A percentile compares a stretch with the other conserved stretches of the same genome.
phyloP scores from a whole-genome alignment of 2,329 filamentous ascomycete genomes.

The Drechslera avenae region DNA sequence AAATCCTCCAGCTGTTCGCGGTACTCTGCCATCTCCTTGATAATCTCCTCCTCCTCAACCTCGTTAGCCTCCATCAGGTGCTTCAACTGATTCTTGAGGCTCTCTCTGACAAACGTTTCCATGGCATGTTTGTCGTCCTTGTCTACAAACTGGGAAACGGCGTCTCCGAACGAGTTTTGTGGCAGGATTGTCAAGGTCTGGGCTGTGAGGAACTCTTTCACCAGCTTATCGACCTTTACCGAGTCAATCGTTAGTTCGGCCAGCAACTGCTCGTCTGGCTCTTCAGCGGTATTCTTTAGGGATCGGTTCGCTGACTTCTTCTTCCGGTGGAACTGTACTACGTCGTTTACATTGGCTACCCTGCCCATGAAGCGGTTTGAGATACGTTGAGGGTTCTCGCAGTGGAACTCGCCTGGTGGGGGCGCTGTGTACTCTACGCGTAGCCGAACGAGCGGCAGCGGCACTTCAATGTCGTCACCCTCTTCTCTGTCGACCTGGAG shows the following conservation, averaged over 20 bases:
- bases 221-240: constrained; percentile 85
- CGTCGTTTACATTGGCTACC: constrained; percentile 92
- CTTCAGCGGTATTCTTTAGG: constrained; percentile 58
- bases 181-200: constrained; percentile 93
- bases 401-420: constrained; percentile 83
- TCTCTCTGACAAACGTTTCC: constrained; percentile 56
- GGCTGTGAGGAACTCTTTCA: constrained; percentile 82
- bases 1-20: constrained; percentile 71
- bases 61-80: constrained; percentile 60
- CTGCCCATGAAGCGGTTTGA: constrained; percentile 89
- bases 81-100: constrained; percentile 51
- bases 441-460: constrained; percentile 82
- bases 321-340: constrained; percentile 90
- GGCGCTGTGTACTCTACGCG: constrained; percentile 89
- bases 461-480: constrained; percentile 65
- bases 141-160: constrained; percentile 88
- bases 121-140: constrained; percentile 96
- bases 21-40: constrained; percentile 74
- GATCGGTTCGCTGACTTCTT: constrained; percentile 64
- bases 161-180: constrained; percentile 89
- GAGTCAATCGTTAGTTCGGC: constrained; percentile 69
- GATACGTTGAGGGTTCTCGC: constrained; percentile 94
- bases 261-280: constrained; percentile 68
- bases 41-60: constrained; percentile 71
- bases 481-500: constrained; percentile 64